Conservation (phyloP, 208 protist genomes). For the Leishmania gerbilli region DNA sequence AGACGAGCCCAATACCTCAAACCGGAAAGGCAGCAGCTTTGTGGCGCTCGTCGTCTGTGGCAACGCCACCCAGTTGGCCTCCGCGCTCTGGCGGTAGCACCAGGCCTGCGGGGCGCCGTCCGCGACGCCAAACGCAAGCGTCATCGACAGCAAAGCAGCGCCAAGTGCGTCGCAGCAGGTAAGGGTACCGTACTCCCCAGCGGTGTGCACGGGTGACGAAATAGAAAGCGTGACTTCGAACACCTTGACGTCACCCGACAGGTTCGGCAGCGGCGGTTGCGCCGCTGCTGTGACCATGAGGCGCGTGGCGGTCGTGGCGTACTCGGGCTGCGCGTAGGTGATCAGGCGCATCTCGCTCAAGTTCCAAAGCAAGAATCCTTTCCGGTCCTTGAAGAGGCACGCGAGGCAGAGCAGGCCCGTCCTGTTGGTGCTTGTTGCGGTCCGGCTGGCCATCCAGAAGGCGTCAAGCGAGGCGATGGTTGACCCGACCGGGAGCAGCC, state of each 20-base stretch:
- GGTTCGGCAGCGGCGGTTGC: slow-evolving; percentile 49
- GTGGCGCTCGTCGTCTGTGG: slow-evolving; percentile 20
- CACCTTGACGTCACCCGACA: slow-evolving; percentile 51
- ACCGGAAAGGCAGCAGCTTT: slow-evolving; percentile 27
- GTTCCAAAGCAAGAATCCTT: slow-evolving; percentile 77
- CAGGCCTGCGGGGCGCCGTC: slow-evolving; percentile 28
- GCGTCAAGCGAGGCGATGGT: slow-evolving; percentile 57
- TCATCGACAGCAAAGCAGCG: slow-evolving; percentile 34
- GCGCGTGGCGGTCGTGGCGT: slow-evolving; percentile 34
- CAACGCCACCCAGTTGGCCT: slow-evolving; percentile 36
- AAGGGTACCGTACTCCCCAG: slow-evolving; percentile 54
- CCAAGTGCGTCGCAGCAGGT: slow-evolving; percentile 51
- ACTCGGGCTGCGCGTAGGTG: slow-evolving; percentile 45
- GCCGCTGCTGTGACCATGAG: slow-evolving; percentile 46
- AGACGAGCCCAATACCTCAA: slow-evolving; percentile 23
- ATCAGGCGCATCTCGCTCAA: slow-evolving; percentile 71
- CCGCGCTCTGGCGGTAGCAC: slow-evolving; percentile 46
- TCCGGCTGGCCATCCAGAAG: slow-evolving; percentile 54
- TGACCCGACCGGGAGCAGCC: slow-evolving; percentile 69
- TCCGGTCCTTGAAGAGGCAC: slow-evolving; percentile 56
- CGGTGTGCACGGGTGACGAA: slow-evolving; percentile 15
- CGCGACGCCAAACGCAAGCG: slow-evolving; percentile 55
- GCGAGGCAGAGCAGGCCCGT: slow-evolving; percentile 50
- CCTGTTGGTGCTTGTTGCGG: slow-evolving; percentile 14
- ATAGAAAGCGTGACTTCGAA: slow-evolving; percentile 47